Percentiles rank a stretch among this genome's conserved stretches.
Conservation (phyloP, 805 yeast genomes). For the Pichia sporocuriosa region DNA sequence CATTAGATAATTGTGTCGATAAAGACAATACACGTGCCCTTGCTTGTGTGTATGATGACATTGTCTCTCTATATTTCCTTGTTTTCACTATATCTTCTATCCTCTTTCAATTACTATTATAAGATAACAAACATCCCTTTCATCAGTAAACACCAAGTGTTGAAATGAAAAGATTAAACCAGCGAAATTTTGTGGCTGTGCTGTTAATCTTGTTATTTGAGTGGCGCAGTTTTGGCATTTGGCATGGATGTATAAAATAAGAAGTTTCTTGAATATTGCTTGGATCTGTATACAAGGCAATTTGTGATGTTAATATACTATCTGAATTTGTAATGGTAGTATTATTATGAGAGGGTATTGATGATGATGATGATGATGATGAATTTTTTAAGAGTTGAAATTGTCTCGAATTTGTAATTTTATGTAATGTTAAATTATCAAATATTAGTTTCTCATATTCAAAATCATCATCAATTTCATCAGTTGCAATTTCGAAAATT, state of each 20-base stretch:
- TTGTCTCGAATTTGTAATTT: slow-evolving; percentile 1
- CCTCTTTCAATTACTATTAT: too few relatives aligned
- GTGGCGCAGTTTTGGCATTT: neutral
- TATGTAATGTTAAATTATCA: neutral
- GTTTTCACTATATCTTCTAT: too few relatives aligned
- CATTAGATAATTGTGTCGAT: slow-evolving; percentile 60
- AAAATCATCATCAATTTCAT: neutral
- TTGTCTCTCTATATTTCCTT: too few relatives aligned
- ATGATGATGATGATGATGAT: too few relatives aligned
- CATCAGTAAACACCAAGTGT: neutral
- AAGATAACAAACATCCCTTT: too few relatives aligned
- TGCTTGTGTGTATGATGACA: slow-evolving; percentile 52
- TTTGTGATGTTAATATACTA: too few relatives aligned
- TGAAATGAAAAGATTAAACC: slow-evolving; percentile 5
- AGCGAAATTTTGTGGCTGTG: neutral
- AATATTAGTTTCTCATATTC: neutral
- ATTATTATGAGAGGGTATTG: neutral
- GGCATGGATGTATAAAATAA: slow-evolving; percentile 19
- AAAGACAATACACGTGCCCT: slow-evolving; percentile 61
- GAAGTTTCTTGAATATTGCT: too few relatives aligned
- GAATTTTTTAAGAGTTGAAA: neutral
- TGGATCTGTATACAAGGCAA: too few relatives aligned
- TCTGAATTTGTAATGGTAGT: neutral
- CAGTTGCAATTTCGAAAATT: neutral
- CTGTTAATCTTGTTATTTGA: neutral